Percentiles rank a stretch among this genome's conserved stretches.
phyloP scores from a whole-genome alignment of 1,284 basidiomycete species.

The Golubevia sp. region DNA sequence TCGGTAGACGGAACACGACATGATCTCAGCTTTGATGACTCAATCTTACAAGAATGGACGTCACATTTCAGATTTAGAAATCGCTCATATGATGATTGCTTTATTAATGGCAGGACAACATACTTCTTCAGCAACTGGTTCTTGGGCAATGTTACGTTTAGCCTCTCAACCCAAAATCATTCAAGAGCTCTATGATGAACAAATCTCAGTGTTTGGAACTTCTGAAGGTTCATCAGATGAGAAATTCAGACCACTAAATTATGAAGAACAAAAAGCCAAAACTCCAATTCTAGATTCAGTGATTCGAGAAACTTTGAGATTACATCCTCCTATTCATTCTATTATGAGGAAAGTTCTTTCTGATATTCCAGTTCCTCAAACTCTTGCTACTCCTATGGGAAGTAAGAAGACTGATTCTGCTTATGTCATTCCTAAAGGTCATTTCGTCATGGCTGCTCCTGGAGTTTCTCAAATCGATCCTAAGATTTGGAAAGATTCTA shows the following conservation, averaged over 20 bases:
- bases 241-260: constrained; percentile 81
- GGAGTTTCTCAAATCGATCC: constrained; percentile 88
- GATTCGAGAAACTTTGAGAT: constrained; percentile 87
- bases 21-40: constrained; percentile 85
- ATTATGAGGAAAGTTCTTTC: constrained; percentile 81
- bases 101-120: constrained; percentile 87
- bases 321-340: constrained; percentile 58
- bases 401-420: constrained; percentile 65
- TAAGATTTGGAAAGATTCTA: constrained; percentile 76
- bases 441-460: constrained; percentile 88
- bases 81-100: constrained; percentile 86
- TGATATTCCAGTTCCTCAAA: constrained; percentile 80
- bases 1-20: constrained; percentile 76
- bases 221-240: constrained; percentile 68
- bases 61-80: constrained; percentile 80
- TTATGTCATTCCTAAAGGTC: constrained; percentile 87
- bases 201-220: constrained; percentile 79
- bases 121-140: constrained; percentile 87
- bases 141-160: constrained; percentile 70
- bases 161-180: background rate
- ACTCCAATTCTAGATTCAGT: constrained; percentile 84
- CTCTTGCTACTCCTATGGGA: constrained; percentile 65
- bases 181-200: constrained; percentile 75
- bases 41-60: constrained; percentile 86
- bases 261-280: constrained; percentile 78